phyloP scores from a whole-genome alignment of 2,329 filamentous ascomycete species.

The Trichoderma asperellum region DNA sequence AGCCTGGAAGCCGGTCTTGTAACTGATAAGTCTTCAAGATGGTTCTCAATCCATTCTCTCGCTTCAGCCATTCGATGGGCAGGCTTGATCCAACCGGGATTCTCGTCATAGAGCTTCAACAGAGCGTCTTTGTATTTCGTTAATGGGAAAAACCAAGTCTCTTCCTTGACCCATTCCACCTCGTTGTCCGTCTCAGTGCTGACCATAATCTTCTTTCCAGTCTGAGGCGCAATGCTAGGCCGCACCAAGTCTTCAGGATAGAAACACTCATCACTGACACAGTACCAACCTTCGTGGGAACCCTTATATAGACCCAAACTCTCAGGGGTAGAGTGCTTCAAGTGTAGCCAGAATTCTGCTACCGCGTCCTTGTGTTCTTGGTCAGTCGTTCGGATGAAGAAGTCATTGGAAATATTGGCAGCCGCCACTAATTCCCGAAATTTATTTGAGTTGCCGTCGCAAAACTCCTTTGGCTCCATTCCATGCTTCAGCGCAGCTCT shows the following conservation, averaged over 20 bases:
- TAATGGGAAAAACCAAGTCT: conserved; percentile 92
- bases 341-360: conserved; percentile 82
- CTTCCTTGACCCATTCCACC: conserved; percentile 92
- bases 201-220: conserved; percentile 80
- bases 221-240: conserved; percentile 74
- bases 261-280: conserved; percentile 94
- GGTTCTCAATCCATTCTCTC: conserved; percentile 72
- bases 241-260: conserved; percentile 80
- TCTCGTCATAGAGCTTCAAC: conserved; percentile 76
- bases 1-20: conserved; percentile 80
- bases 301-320: conserved; percentile 79
- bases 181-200: conserved; percentile 87
- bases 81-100: conserved; percentile 79
- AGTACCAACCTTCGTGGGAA: conserved; percentile 95
- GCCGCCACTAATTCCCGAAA: conserved; percentile 75
- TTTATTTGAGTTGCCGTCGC: conserved; percentile 78
- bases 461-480: conserved; percentile 79
- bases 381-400: conserved; percentile 93
- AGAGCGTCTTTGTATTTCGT: conserved; percentile 80
- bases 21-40: conserved; percentile 85
- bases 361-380: conserved; percentile 80
- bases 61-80: conserved; percentile 75
- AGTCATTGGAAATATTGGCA: conserved; percentile 74
- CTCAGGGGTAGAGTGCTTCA: conserved; percentile 59
- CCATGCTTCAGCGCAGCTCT: conserved; percentile 75